Evolutionary conservation across 768 basidiomycete species (phyloP).

Genomic region (Hysterangium stoloniferum): DNA sequence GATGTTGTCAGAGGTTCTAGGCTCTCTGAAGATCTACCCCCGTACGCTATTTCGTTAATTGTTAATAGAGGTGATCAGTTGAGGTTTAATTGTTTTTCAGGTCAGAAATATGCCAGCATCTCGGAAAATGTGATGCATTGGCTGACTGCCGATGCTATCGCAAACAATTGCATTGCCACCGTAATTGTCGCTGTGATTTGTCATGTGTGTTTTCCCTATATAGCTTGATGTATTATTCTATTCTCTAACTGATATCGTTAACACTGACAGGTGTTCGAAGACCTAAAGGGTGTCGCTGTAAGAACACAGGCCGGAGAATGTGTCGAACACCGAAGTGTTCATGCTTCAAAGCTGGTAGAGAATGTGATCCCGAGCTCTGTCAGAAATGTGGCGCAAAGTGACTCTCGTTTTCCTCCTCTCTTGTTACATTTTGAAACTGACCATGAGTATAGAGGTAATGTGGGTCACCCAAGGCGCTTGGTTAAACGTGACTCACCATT

Average conservation of each 20-base stretch:
- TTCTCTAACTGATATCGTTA: conserved; percentile 12
- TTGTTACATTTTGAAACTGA: neutral
- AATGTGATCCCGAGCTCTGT: conserved; percentile 68
- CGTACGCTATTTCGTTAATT: neutral
- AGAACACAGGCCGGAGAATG: conserved; percentile 16
- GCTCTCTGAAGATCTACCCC: neutral
- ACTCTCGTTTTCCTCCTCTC: conserved; percentile 16
- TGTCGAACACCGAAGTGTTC: conserved; percentile 42
- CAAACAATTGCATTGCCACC: conserved; percentile 46
- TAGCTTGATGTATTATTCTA: no score
- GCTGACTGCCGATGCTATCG: conserved; percentile 41
- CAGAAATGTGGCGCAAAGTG: conserved; percentile 41
- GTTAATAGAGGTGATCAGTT: neutral
- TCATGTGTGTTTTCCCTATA: conserved; percentile 34
- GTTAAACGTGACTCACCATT: neutral
- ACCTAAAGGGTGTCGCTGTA: conserved; percentile 52
- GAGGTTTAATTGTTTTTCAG: conserved; percentile 19
- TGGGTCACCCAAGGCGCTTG: neutral
- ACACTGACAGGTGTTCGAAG: conserved; percentile 41
- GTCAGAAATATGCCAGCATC: conserved; percentile 45
- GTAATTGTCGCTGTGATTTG: conserved; percentile 43
- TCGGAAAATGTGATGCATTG: conserved; percentile 42
- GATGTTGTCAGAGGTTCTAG: neutral
- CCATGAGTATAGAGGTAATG: neutral
- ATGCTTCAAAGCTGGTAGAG: conserved; percentile 42